Conservation (phyloP, 169 alveolate genomes). For the Cryptosporidium parvum region DNA sequence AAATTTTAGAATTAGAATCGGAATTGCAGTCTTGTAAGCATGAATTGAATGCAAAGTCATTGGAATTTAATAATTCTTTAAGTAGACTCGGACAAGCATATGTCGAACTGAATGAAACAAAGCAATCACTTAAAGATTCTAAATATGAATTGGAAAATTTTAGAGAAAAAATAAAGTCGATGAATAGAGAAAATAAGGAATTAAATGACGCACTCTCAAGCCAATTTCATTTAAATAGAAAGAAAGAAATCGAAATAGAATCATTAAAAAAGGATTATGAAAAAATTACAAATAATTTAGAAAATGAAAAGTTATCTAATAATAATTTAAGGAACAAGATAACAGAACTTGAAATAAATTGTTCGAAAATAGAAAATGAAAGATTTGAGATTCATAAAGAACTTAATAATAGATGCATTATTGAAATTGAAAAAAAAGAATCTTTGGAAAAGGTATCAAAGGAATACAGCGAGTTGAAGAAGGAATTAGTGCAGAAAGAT, state of each 20-base stretch:
- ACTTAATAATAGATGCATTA: slow-evolving; percentile 26
- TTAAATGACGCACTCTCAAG: slow-evolving; percentile 69
- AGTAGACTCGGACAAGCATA: slow-evolving; percentile 68
- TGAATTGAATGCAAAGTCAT: slow-evolving; percentile 27
- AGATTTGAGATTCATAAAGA: slow-evolving; percentile 60
- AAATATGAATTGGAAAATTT: slow-evolving; percentile 1
- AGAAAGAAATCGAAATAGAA: slow-evolving; percentile 47
- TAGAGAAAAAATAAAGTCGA: slow-evolving; percentile 11
- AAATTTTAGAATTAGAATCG: background rate
- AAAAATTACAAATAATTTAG: slow-evolving; percentile 5
- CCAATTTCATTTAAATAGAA: slow-evolving; percentile 55
- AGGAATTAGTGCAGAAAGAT: slow-evolving; percentile 11
- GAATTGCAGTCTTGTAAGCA: slow-evolving; percentile 18
- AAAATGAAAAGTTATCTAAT: slow-evolving; percentile 3
- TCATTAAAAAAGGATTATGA: slow-evolving; percentile 9
- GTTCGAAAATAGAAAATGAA: slow-evolving; percentile 48
- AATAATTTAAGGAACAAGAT: slow-evolving; percentile 14
- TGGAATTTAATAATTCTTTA: slow-evolving; percentile 46
- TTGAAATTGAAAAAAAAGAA: slow-evolving; percentile 54
- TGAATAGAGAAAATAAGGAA: slow-evolving; percentile 53
- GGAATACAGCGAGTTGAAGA: slow-evolving; percentile 25
- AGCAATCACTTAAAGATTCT: slow-evolving; percentile 34
- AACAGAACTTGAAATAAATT: slow-evolving; percentile 14
- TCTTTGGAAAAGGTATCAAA: background rate
- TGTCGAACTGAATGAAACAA: slow-evolving; percentile 59